Evolutionary conservation across 495 filamentous ascomycete species (phyloP), one percentile per base, ranked within the genome.

Genomic region (Sabuloglossum arenarium): DNA sequence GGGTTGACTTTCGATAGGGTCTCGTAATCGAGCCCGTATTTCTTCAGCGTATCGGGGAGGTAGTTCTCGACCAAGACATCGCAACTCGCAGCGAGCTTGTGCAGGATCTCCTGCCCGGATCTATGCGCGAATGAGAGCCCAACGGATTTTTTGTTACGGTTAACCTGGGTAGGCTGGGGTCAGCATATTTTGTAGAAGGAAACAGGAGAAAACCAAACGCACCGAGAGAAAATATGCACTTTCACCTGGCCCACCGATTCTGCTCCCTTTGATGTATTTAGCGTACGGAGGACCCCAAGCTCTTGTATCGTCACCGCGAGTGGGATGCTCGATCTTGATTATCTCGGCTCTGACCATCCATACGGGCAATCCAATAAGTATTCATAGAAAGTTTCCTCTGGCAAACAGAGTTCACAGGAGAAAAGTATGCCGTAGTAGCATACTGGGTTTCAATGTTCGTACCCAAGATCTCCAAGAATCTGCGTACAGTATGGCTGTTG

Each of bases 51-150:
- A 1, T 86, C 86, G 0, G 93, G 91, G 8, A 97, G 79, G 65
- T 97, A 98, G 61, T 98, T 98, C 68, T 98, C 91, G 1, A 98
- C 91, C 1, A 98, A 74, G 11, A 98, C 82, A 67, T 98, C 91
- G 60, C 84, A 89, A 63, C 85, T 78, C 56, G 82, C 78, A 14
- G 79, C 91, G 0, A 98, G 78, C 60, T 79, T 78, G 67, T 94
- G 88, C 1, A 98, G 72, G 54, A 98, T 87, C 8, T 83, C 77
- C 14, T 94, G 82, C 1, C 91, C 91, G 0, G 80, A 77, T 14
- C 78, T 74, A 60, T 91, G 81, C 56, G 88, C 82, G 62, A 97
- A 98, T 0, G 89, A 95, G 3, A 98, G 74, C 4, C 80, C 91
- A 24, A 98, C 64, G 1, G 91, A 97, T 63, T 88, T 94, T 67